phyloP scores from a whole-genome alignment of 768 basidiomycete species.

The Phanerodontia chrysosporium region DNA sequence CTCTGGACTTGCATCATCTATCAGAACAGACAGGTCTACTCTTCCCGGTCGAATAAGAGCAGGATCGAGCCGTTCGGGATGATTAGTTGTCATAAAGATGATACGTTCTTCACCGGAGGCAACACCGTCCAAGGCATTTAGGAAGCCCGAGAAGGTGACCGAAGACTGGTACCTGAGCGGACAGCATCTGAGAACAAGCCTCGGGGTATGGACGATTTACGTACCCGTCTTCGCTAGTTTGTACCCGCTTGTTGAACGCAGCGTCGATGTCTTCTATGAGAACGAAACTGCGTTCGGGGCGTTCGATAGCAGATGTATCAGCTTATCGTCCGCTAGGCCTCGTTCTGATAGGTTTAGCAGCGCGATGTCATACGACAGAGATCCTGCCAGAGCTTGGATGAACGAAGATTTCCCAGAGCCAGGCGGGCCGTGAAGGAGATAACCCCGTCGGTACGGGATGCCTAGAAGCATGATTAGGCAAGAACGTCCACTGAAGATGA shows the following conservation, averaged over 20 bases:
- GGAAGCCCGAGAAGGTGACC: slow-evolving; percentile 95
- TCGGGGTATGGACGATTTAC: slow-evolving; percentile 19
- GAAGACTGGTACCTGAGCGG: slow-evolving; percentile 79
- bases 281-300: slow-evolving; percentile 93
- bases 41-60: slow-evolving; percentile 95
- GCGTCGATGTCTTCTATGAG: slow-evolving; percentile 97
- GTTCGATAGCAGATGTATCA: slow-evolving; percentile 89
- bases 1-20: slow-evolving; percentile 81
- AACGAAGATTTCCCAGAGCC: slow-evolving; percentile 98
- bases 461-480: slow-evolving; percentile 42
- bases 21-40: slow-evolving; percentile 79
- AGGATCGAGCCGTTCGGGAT: slow-evolving; percentile 81
- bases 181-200: not conserved
- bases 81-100: slow-evolving; percentile 99
- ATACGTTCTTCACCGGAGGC: slow-evolving; percentile 98
- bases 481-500: not conserved
- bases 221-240: slow-evolving; percentile 90
- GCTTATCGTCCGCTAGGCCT: slow-evolving; percentile 93
- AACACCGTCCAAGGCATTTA: slow-evolving; percentile 96
- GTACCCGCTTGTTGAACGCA: slow-evolving; percentile 90
- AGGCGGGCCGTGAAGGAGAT: slow-evolving; percentile 92
- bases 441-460: slow-evolving; percentile 95
- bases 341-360: slow-evolving; percentile 93
- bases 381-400: slow-evolving; percentile 94
- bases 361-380: slow-evolving; percentile 92